Evolutionary conservation across 2,329 filamentous ascomycete genomes (phyloP), one percentile per base, ranked within the genome.

Genomic region (Xylaria polymorpha): DNA sequence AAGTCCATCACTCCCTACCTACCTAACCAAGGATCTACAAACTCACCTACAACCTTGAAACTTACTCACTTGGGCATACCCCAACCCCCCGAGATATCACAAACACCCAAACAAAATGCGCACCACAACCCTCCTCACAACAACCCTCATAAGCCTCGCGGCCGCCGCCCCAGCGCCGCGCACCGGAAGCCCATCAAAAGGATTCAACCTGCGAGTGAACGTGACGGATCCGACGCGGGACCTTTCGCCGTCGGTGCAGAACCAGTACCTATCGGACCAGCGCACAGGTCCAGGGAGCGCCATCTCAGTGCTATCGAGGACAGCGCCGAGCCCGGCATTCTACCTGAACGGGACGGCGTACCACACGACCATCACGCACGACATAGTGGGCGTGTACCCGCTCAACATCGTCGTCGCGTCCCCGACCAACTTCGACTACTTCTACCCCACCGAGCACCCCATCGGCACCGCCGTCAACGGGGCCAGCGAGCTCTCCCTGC

Each of bases 401-500:
- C 57, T 68, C 0, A 66, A 62, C 62, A 41, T 68, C 22, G 6
- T 6, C 12, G 8, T 68, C 50, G 12, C 66, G 1, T 35, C 29
- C 1, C 35, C 66, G 0, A 3, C 39, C 0, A n/a, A 8, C 10
- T 66, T 29, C 44, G 66, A 68, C 51, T 1, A 4, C 35, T 35
- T 66, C 41, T 68, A 68, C 44, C 66, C 66, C 1, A n/a, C 32
- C 56, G 66, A 68, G 48, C 66, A 68, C 56, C n/a, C 50, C 50
- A 60, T 68, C 50, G 37, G 43, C 20, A 39, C 57, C 1, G 37
- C 44, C 39, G n/a, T 61, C 10, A 50, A 25, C 48, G 50, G 61
- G 14, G 57, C 18, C 22, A 61, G 20, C 4, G 56, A 51, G 2
- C 46, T 61, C 5, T 65, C 41, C 35, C 62, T 68, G 18, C 48